These are phyloP conservation scores for Agrocybe chaxingu DNA, from an alignment of 768 basidiomycete species.

Conservation along the genomic window DNA sequence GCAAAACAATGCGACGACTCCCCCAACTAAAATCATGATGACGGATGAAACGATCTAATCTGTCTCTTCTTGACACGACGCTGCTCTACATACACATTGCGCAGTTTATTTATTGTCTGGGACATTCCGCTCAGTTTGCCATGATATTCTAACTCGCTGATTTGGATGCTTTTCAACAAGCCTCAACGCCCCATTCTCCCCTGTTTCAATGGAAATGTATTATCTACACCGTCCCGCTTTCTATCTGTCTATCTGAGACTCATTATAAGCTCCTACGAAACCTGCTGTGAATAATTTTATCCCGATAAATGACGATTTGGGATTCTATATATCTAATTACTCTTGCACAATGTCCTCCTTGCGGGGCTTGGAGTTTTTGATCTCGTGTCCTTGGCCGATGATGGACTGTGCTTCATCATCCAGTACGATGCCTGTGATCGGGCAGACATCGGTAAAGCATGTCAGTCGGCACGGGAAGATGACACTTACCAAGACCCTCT, in stretches of 20 bases:
- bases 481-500: conserved; percentile 69
- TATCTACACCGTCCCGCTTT: conserved; percentile 2
- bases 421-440: conserved; percentile 63
- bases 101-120: conserved; percentile 1
- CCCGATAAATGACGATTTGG: conserved; percentile 1
- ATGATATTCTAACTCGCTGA: neutral
- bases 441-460: neutral
- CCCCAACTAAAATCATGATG: neutral
- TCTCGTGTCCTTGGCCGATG: conserved; percentile 79
- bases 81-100: neutral
- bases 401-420: conserved; percentile 83
- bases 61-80: neutral
- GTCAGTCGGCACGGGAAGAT: neutral
- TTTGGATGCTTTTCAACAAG: conserved; percentile 1
- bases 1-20: neutral
- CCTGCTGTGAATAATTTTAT: conserved; percentile 7
- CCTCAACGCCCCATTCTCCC: neutral
- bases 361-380: conserved; percentile 78
- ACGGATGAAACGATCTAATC: neutral
- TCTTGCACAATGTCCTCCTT: conserved; percentile 96
- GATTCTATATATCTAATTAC: conserved; percentile 22
- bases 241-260: conserved; percentile 3
- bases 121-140: neutral
- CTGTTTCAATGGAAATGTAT: conserved; percentile 9
- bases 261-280: conserved; percentile 1